A percentile compares a stretch with the other conserved stretches of the same genome.
These are phyloP conservation scores for Fusarium armeniacum DNA, from an alignment of 2,329 filamentous ascomycete genomes.

Conservation along the genomic window DNA sequence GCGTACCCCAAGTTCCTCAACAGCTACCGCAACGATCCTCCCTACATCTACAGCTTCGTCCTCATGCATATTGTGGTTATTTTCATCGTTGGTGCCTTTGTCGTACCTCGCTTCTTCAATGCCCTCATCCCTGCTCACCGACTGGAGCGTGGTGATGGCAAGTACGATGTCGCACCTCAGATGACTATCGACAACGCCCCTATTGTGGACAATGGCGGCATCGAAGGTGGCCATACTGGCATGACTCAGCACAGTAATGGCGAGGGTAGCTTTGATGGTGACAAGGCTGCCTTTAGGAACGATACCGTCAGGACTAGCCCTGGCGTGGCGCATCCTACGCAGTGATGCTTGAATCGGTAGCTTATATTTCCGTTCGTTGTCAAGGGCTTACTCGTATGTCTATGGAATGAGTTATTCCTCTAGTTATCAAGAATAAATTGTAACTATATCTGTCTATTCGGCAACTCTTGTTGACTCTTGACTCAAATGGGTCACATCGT, in stretches of 20 bases:
- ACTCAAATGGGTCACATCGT: too few species aligned
- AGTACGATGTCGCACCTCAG: conserved; percentile 40
- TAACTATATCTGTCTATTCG: fast-evolving
- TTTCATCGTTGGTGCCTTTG: conserved; percentile 37
- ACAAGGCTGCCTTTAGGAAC: background rate
- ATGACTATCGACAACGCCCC: conserved; percentile 34
- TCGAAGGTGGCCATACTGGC: conserved; percentile 19
- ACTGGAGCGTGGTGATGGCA: conserved; percentile 33
- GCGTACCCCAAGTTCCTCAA: conserved; percentile 56
- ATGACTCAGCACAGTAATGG: conserved; percentile 5
- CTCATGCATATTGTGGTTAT: conserved; percentile 42
- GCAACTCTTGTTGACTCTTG: too few species aligned
- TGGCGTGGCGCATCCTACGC: background rate
- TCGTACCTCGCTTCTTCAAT: conserved; percentile 36
- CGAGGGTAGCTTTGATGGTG: conserved; percentile 28
- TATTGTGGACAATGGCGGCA: conserved; percentile 21
- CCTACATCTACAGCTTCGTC: conserved; percentile 42
- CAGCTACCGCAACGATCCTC: conserved; percentile 24
- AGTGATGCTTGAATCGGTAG: background rate
- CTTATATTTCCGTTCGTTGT: fast-evolving
- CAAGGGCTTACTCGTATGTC: background rate
- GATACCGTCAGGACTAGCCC: background rate
- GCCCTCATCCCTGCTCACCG: conserved; percentile 32
- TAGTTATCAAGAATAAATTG: background rate
- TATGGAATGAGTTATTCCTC: fast-evolving